Conservation (phyloP, 2,329 filamentous ascomycete genomes). For the Microthyrium microscopicum region DNA sequence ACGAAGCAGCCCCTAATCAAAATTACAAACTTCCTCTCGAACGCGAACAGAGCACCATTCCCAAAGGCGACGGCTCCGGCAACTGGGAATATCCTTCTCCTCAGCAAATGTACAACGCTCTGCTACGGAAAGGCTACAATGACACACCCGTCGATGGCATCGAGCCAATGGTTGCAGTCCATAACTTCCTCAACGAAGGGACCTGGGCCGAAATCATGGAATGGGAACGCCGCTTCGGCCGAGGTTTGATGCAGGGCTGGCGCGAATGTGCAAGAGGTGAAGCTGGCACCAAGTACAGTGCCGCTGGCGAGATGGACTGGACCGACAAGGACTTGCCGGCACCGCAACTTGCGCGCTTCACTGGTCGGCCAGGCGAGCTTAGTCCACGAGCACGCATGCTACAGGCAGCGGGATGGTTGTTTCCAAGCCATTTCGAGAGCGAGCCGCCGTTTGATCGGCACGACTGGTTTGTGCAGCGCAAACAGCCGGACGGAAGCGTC, state of each 20-base stretch:
- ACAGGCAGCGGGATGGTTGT: constrained; percentile 61
- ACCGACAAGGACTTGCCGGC: constrained; percentile 23
- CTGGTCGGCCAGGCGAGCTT: constrained; percentile 73
- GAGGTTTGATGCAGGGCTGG: constrained; percentile 57
- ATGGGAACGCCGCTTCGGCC: constrained; percentile 76
- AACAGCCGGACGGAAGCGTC: constrained; percentile 43
- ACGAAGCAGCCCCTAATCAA: constrained; percentile 44
- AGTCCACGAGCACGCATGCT: constrained; percentile 84
- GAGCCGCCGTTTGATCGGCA: constrained; percentile 90
- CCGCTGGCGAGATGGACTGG: constrained; percentile 23
- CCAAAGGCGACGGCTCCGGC: constrained; percentile 55
- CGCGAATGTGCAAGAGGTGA: constrained; percentile 59
- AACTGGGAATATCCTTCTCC: constrained; percentile 98
- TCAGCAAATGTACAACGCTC: constrained; percentile 99
- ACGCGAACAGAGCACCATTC: constrained; percentile 77
- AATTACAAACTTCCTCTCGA: constrained; percentile 56
- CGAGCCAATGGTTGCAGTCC: constrained; percentile 91
- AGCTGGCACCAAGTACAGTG: constrained; percentile 42
- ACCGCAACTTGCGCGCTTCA: constrained; percentile 71
- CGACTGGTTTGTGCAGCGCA: constrained; percentile 83
- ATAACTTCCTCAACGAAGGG: constrained; percentile 96
- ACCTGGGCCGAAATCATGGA: constrained; percentile 90
- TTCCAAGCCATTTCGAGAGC: constrained; percentile 60
- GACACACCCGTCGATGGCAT: constrained; percentile 89
- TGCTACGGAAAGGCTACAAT: constrained; percentile 87